phyloP scores from a whole-genome alignment of 139 green algal genomes.

The Volvox africanus region DNA sequence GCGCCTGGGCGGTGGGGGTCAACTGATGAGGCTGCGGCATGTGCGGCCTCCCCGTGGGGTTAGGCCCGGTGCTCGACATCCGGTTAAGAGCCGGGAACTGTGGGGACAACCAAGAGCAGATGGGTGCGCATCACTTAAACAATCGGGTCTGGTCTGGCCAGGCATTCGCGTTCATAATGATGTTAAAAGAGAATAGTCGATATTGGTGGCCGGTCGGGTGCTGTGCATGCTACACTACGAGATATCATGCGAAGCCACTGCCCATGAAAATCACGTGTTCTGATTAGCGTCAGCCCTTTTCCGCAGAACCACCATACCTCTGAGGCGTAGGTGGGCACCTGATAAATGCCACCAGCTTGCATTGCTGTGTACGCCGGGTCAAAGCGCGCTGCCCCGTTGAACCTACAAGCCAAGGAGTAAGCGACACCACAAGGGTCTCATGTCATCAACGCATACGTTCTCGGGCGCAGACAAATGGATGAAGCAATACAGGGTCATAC shows the following conservation, averaged over 20 bases:
- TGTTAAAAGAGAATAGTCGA: no score
- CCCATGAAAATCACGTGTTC: no score
- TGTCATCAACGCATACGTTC: no score
- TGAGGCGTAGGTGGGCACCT: conserved; percentile 37
- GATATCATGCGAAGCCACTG: no score
- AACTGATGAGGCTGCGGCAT: conserved; percentile 21
- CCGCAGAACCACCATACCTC: conserved; percentile 18
- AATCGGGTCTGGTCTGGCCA: no score
- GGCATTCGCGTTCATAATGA: no score
- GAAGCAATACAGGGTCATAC: no score
- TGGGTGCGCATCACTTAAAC: background rate
- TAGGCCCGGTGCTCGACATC: background rate
- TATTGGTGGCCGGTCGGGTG: no score
- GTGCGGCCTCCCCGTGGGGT: background rate
- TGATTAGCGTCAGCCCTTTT: background rate
- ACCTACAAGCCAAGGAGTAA: conserved; percentile 15
- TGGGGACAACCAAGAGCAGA: background rate
- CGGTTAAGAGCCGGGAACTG: conserved; percentile 22
- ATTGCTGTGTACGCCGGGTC: conserved; percentile 8
- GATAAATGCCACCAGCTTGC: conserved; percentile 36
- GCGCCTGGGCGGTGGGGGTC: background rate
- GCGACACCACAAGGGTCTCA: no score
- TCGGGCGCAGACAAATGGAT: no score
- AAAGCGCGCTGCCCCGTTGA: conserved; percentile 35
- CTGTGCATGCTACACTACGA: no score